These are phyloP conservation scores for Geotrichum bryndzae DNA, from an alignment of 1,139 yeast species.

Conservation along the genomic window DNA sequence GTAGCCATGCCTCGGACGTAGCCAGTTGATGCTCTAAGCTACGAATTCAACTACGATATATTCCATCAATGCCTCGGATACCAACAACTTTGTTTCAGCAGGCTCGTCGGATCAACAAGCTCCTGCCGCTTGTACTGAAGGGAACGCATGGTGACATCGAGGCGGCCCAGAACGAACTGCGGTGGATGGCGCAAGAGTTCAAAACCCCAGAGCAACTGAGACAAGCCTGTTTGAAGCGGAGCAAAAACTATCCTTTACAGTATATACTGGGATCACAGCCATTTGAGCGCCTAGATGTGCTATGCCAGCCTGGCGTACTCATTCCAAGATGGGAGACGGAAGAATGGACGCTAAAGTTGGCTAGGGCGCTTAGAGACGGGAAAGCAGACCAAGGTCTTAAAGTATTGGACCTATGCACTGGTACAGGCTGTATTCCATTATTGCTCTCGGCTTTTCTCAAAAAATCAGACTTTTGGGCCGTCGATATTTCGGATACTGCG, in stretches of 20 bases:
- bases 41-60: not conserved
- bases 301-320: conserved; percentile 59
- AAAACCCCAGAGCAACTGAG: conserved; percentile 20
- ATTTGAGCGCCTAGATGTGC: conserved; percentile 61
- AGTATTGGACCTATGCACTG: conserved; percentile 76
- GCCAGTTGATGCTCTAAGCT: not conserved
- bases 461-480: conserved; percentile 39
- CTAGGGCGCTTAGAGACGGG: conserved; percentile 27
- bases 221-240: conserved; percentile 29
- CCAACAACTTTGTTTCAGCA: conserved; percentile 10
- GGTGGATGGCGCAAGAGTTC: conserved; percentile 45
- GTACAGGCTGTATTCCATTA: conserved; percentile 82
- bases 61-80: conserved; percentile 18
- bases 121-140: conserved; percentile 25
- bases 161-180: conserved; percentile 42
- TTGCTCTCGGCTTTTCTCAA: conserved; percentile 31
- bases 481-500: conserved; percentile 60
- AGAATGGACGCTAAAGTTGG: conserved; percentile 64
- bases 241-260: conserved; percentile 60
- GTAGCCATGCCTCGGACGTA: not conserved
- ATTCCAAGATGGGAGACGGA: conserved; percentile 97
- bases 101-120: conserved; percentile 20
- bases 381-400: conserved; percentile 18
- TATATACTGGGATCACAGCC: conserved; percentile 84
- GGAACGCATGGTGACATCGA: conserved; percentile 22